Evolutionary conservation across 2,329 filamentous ascomycete genomes (phyloP).

Genomic region (Cylindrodendrum hubeiense): DNA sequence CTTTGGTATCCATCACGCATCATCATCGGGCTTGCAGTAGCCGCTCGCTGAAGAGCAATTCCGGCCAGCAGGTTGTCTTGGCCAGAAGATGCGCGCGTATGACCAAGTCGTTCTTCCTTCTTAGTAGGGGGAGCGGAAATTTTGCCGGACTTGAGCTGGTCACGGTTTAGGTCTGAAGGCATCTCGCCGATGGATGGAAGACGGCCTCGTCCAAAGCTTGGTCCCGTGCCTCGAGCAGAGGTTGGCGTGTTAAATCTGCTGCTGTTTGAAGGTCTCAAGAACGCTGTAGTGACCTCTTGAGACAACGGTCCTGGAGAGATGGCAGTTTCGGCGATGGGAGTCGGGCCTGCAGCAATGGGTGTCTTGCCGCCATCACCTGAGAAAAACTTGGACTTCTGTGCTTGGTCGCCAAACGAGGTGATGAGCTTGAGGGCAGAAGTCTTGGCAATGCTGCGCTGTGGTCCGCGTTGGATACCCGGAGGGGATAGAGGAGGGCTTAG

Average conservation of each 20-base stretch:
- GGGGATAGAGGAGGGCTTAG: constrained; percentile 82
- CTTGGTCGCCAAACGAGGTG: constrained; percentile 82
- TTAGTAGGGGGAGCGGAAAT: constrained; percentile 39
- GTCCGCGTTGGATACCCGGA: constrained; percentile 71
- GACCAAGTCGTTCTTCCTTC: constrained; percentile 43
- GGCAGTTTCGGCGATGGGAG: constrained; percentile 87
- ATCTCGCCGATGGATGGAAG: constrained; percentile 82
- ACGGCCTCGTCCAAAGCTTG: constrained; percentile 72
- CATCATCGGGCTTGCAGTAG: constrained; percentile 77
- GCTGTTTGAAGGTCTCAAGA: constrained; percentile 74
- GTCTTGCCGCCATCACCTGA: constrained; percentile 72
- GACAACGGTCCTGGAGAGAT: constrained; percentile 67
- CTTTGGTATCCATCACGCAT: constrained; percentile 61
- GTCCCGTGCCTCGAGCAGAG: constrained; percentile 70
- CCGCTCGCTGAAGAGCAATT: constrained; percentile 69
- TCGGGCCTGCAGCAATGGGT: constrained; percentile 85
- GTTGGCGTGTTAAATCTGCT: constrained; percentile 78
- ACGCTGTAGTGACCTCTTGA: constrained; percentile 74
- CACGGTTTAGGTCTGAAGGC: constrained; percentile 49
- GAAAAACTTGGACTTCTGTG: constrained; percentile 74
- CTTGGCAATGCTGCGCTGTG: constrained; percentile 77
- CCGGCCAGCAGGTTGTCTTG: constrained; percentile 58
- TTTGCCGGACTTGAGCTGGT: constrained; percentile 44
- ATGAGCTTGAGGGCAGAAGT: constrained; percentile 90
- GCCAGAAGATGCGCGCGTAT: constrained; percentile 55